These are phyloP conservation scores for Lecanoromycetidae sp. DNA, from an alignment of 2,329 filamentous ascomycete genomes.

Conservation along the genomic window DNA sequence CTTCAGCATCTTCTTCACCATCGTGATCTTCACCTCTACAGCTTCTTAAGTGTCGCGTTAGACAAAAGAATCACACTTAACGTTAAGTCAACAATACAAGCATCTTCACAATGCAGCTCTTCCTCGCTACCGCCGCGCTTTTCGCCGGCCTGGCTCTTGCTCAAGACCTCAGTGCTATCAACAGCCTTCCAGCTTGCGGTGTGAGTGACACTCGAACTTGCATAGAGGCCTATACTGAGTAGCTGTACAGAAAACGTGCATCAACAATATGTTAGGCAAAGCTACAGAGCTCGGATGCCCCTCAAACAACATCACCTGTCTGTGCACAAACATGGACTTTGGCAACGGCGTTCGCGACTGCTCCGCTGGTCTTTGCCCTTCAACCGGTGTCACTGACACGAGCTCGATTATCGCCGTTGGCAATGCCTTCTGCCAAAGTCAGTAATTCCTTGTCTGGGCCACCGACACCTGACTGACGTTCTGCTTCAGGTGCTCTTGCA, in stretches of 20 bases:
- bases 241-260: conserved; percentile 30
- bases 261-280: conserved; percentile 33
- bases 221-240: background rate
- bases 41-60: background rate
- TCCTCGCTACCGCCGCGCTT: conserved; percentile 11
- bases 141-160: conserved; percentile 13
- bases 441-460: background rate
- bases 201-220: conserved; percentile 1
- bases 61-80: background rate
- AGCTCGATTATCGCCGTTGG: conserved; percentile 25
- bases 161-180: conserved; percentile 13
- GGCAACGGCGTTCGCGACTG: conserved; percentile 36
- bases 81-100: background rate
- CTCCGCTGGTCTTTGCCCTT: conserved; percentile 32
- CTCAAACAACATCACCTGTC: conserved; percentile 27
- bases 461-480: conserved; percentile 1
- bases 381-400: conserved; percentile 24
- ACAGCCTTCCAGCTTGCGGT: conserved; percentile 15
- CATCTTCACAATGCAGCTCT: conserved; percentile 11
- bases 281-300: conserved; percentile 30
- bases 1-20: background rate
- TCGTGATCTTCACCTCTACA: background rate
- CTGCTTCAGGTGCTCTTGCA: conserved; percentile 5
- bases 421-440: conserved; percentile 24
- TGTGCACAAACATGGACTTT: conserved; percentile 32